Percentiles rank a stretch among this genome's conserved stretches.
Conservation (phyloP, 371 early-diverging fungal genomes). For the Mortierella sp. region DNA sequence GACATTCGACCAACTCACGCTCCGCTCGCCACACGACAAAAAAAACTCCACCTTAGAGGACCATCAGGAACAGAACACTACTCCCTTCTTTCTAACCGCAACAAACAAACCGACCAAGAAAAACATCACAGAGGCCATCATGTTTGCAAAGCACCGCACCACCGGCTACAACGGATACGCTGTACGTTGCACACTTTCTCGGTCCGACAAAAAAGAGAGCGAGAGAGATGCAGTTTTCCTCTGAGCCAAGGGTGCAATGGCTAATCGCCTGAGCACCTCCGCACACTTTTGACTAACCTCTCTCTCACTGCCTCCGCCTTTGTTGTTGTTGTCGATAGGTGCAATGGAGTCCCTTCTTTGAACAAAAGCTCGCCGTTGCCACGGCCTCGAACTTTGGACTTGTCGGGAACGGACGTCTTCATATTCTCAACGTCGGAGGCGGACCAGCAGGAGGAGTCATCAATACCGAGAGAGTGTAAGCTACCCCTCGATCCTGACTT, state of each 20-base stretch:
- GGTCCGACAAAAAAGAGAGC: background rate
- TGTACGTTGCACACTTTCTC: constrained; percentile 55
- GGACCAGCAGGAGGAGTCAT: constrained; percentile 62
- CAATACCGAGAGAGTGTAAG: constrained; percentile 77
- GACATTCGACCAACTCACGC: background rate
- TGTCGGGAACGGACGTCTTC: constrained; percentile 94
- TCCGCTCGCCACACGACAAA: constrained; percentile 7
- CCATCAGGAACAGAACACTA: background rate
- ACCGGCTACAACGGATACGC: constrained; percentile 77
- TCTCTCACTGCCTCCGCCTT: background rate
- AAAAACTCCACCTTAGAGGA: background rate
- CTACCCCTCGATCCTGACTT: too few relatives aligned
- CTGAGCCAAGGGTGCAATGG: too few relatives aligned
- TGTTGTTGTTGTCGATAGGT: constrained; percentile 58
- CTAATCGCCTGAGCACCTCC: background rate
- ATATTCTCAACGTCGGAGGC: constrained; percentile 72
- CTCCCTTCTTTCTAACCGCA: too few relatives aligned
- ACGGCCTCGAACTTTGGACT: constrained; percentile 96
- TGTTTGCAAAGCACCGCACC: constrained; percentile 72
- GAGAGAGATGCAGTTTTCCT: too few relatives aligned
- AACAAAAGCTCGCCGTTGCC: constrained; percentile 88
- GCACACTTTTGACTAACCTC: background rate
- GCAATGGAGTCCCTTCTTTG: constrained; percentile 95
- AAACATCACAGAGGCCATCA: background rate
- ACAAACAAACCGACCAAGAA: background rate